Evolutionary conservation across 352 stramenopile genomes (phyloP), one percentile per base, ranked within the genome.

Genomic region (Phytophthora sansomeana): DNA sequence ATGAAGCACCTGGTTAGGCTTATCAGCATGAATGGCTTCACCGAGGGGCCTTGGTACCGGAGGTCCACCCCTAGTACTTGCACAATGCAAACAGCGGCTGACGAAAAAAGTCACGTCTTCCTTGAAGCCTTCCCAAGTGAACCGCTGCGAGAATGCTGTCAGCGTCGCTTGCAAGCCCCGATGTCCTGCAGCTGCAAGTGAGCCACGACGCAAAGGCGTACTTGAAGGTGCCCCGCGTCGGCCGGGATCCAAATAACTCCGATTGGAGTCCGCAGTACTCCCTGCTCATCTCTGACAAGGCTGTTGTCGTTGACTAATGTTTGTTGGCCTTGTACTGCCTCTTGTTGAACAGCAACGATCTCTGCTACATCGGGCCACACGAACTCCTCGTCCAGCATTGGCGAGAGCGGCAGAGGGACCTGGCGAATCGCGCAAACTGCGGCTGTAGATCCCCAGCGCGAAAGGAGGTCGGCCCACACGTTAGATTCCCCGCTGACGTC

Each of bases 1-100:
- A 56, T 83, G 68, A 0, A 83, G 14, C 4, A 75, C 7, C 30
- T 83, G 60, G 26, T 83, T 83, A 2, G 70, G 74, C 29, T 62
- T 70, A 1, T 64, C 71, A 5, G 65, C 68, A 13, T 63, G 68
- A 24, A 78, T 26, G 11, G 65, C 43, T 19, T 58, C 36, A 16
- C 69, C 61, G 24, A 60, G 62, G 7, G 69, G 66, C 0, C 68
- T 26, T 10, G 54, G 63, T n/a, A 6, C 16, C 17, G 33, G 29
- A 13, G 38, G 28, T 8, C 16, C 48, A 4, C 36, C 19, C 6
- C 26, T 33, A 6, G 48, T 50, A 17, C 33, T 47, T 11, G 35
- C 42, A 17, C 67, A 72, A 39, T 75, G 64, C 14, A 74, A 5
- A 26, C 69, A 74, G 0, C 6, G 5, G 1, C 32, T 28, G 1